Percentiles rank a stretch among this genome's conserved stretches.
Conservation (phyloP, 2,329 filamentous ascomycete species). For the Alternaria dauci region DNA sequence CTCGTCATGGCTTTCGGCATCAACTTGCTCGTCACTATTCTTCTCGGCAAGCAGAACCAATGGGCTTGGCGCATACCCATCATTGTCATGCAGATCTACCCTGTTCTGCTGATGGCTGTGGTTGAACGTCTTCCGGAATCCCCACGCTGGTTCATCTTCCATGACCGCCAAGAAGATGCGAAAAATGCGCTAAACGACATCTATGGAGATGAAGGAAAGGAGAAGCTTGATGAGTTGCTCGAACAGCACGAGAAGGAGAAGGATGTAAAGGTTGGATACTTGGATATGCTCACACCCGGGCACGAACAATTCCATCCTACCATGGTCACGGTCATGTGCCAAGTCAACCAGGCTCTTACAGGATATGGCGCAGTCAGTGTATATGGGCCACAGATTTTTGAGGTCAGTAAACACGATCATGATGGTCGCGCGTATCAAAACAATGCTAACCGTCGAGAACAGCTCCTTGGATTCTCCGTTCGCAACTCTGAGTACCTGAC, state of each 20-base stretch:
- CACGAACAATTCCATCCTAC: constrained; percentile 68
- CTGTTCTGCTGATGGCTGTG: constrained; percentile 61
- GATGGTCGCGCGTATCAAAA: not conserved
- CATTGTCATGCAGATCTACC: constrained; percentile 68
- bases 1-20: constrained; percentile 68
- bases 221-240: constrained; percentile 60
- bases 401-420: constrained; percentile 38
- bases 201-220: constrained; percentile 60
- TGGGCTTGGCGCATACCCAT: constrained; percentile 71
- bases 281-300: constrained; percentile 65
- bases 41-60: constrained; percentile 63
- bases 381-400: constrained; percentile 70
- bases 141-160: constrained; percentile 65
- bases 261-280: constrained; percentile 59
- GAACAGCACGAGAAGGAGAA: constrained; percentile 61
- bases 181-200: constrained; percentile 59
- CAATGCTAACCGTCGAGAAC: constrained; percentile 60
- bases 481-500: constrained; percentile 64
- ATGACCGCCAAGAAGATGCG: constrained; percentile 61
- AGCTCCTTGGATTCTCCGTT: constrained; percentile 65
- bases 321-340: constrained; percentile 68
- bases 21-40: constrained; percentile 64
- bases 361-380: constrained; percentile 69
- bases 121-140: constrained; percentile 65
- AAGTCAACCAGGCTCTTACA: constrained; percentile 68